phyloP scores from a whole-genome alignment of 2,329 filamentous ascomycete genomes.

The Penicillium sp. region DNA sequence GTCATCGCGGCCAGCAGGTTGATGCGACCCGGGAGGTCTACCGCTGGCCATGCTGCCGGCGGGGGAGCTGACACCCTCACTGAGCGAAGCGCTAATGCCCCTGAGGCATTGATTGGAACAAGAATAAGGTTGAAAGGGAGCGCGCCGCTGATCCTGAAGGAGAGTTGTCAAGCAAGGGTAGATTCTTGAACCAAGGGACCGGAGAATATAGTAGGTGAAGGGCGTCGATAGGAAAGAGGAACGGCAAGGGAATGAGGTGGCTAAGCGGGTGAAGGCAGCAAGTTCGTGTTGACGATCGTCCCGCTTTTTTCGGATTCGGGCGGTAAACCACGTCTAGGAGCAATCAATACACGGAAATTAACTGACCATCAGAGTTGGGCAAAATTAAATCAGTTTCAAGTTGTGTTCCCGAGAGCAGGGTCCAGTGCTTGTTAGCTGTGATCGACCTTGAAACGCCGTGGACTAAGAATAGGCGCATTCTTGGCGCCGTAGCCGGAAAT shows the following conservation, averaged over 20 bases:
- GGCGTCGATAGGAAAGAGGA: constrained; percentile 6
- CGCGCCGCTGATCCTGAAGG: constrained; percentile 7
- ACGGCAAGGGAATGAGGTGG: constrained; percentile 18
- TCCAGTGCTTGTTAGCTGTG: not conserved
- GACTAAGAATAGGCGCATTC: constrained; percentile 15
- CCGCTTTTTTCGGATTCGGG: constrained; percentile 18
- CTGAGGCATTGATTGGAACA: constrained; percentile 40
- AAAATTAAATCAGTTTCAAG: not conserved
- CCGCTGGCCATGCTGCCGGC: constrained; percentile 48
- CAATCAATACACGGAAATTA: constrained; percentile 2
- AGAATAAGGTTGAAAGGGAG: constrained; percentile 8
- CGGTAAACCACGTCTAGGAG: constrained; percentile 13
- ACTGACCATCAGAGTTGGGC: not conserved
- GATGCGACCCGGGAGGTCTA: constrained; percentile 54
- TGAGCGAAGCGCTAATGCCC: constrained; percentile 26
- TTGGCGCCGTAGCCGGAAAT: constrained; percentile 14
- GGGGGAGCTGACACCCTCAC: constrained; percentile 37
- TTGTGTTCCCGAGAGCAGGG: not conserved
- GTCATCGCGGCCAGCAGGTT: constrained; percentile 44
- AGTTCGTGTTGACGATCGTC: constrained; percentile 21
- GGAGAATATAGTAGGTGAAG: not conserved
- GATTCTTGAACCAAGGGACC: not conserved
- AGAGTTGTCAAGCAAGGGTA: constrained; percentile 6
- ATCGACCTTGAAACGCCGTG: constrained; percentile 8
- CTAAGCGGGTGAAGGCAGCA: constrained; percentile 25